phyloP scores from a whole-genome alignment of 2,329 filamentous ascomycete genomes.

The Trichoderma breve region DNA sequence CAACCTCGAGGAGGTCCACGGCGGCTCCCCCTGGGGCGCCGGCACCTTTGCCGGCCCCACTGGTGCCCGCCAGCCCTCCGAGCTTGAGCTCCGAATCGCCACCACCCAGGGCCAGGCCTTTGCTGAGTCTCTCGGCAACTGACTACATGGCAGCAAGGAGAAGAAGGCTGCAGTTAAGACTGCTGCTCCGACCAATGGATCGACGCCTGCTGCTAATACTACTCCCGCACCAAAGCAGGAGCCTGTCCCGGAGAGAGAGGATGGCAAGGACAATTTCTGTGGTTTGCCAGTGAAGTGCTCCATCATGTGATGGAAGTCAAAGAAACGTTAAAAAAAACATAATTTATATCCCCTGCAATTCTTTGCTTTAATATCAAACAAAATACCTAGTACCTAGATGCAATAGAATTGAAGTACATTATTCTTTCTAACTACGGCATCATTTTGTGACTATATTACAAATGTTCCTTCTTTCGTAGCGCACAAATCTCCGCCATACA shows the following conservation, averaged over 20 bases:
- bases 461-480: constrained; percentile 27
- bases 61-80: constrained; percentile 77
- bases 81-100: constrained; percentile 76
- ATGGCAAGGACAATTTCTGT: constrained; percentile 61
- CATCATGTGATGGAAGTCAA: constrained; percentile 51
- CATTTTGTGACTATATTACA: background rate
- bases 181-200: constrained; percentile 26
- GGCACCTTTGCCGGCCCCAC: constrained; percentile 81
- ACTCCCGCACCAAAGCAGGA: constrained; percentile 11
- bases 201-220: constrained; percentile 21
- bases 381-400: constrained; percentile 2
- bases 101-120: constrained; percentile 81
- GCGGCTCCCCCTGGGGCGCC: constrained; percentile 88
- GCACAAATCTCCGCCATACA: constrained; percentile 33
- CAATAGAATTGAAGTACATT: constrained; percentile 2
- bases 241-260: background rate
- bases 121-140: constrained; percentile 70
- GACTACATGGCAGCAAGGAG: constrained; percentile 67
- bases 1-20: constrained; percentile 76
- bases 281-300: constrained; percentile 73
- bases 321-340: constrained; percentile 14
- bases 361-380: constrained; percentile 6
- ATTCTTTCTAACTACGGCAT: background rate
- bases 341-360: background rate
- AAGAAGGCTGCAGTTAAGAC: constrained; percentile 30